Conservation (phyloP, 768 basidiomycete genomes). For the Russula dissimulans region DNA sequence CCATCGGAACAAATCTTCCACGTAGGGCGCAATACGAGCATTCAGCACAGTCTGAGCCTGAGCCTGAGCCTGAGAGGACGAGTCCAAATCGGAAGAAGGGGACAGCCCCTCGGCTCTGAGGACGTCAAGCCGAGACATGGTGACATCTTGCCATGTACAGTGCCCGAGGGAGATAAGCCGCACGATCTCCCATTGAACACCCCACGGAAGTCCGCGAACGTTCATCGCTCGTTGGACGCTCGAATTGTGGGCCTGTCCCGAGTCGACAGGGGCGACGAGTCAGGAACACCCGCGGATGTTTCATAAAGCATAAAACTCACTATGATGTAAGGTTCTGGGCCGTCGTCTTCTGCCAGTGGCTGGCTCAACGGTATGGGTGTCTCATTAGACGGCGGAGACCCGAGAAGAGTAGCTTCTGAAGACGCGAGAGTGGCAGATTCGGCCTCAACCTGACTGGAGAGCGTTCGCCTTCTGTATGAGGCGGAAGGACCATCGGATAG, state of each 20-base stretch:
- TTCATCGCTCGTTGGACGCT: constrained; percentile 11
- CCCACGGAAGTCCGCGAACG: constrained; percentile 22
- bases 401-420: not conserved
- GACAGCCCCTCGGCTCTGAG: constrained; percentile 16
- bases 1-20: constrained; percentile 1
- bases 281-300: not conserved
- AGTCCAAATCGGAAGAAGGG: not conserved
- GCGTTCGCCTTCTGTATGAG: not conserved
- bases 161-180: constrained; percentile 30
- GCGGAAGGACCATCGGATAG: not conserved
- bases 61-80: too few species aligned
- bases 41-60: not conserved
- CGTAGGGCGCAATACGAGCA: not conserved
- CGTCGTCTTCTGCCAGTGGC: not conserved
- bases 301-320: not conserved
- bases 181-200: constrained; percentile 47
- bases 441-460: not conserved
- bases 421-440: not conserved
- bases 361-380: not conserved
- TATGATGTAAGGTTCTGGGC: not conserved
- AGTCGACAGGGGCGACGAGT: not conserved
- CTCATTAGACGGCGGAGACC: not conserved
- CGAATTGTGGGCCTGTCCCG: constrained; percentile 7
- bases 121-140: constrained; percentile 24
- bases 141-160: constrained; percentile 28